These are phyloP conservation scores for Cutaneotrichosporon cavernicola DNA, from an alignment of 1,284 basidiomycete genomes.

Conservation along the genomic window DNA sequence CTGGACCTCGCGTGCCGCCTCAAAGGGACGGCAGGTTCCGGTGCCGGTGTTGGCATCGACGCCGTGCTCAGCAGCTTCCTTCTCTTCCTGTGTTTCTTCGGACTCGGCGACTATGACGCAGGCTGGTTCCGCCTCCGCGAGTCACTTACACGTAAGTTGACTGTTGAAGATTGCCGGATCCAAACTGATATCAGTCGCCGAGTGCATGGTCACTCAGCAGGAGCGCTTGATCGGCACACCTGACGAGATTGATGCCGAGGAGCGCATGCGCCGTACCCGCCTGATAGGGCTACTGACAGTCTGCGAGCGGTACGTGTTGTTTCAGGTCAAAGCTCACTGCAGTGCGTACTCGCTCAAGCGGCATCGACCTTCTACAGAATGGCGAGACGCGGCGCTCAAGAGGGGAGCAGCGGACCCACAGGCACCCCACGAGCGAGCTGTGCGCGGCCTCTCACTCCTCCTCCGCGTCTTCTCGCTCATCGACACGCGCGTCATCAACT, in stretches of 20 bases:
- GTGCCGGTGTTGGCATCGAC: background rate
- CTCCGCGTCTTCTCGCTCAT: conserved; percentile 1
- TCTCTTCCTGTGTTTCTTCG: background rate
- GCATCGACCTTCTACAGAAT: background rate
- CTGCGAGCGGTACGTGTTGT: background rate
- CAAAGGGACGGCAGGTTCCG: background rate
- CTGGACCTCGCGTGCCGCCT: background rate
- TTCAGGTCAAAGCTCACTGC: background rate
- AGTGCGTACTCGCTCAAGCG: background rate
- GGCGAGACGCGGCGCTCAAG: background rate
- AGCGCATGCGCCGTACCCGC: background rate
- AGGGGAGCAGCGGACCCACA: background rate
- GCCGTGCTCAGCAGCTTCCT: background rate
- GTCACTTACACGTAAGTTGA: background rate
- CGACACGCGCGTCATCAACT: background rate
- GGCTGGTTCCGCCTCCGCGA: conserved; percentile 1
- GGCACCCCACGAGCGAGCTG: background rate
- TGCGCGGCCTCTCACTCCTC: background rate
- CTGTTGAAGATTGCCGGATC: background rate
- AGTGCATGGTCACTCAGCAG: background rate
- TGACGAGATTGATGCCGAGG: background rate
- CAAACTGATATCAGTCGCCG: background rate
- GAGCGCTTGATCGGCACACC: background rate
- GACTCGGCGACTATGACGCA: background rate
- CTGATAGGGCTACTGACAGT: background rate